Percentiles rank a stretch among this genome's conserved stretches.
Evolutionary conservation across 208 protist species (phyloP).

Genomic region (Trypanosoma theileri): DNA sequence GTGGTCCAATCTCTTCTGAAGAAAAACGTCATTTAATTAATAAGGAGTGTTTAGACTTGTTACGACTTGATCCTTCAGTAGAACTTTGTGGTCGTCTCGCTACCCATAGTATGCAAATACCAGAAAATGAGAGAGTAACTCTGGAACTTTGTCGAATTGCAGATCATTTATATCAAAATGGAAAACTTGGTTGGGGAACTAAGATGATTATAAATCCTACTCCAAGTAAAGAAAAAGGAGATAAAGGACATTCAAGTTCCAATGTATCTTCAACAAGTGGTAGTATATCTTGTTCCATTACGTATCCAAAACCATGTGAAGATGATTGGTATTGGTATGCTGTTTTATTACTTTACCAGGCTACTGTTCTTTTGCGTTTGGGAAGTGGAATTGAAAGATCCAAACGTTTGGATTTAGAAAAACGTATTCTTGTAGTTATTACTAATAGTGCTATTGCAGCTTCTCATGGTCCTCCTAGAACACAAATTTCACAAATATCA

Average conservation of each 20-base stretch:
- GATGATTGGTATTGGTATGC: constrained; percentile 74
- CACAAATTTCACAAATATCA: constrained; percentile 29
- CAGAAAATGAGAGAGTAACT: constrained; percentile 54
- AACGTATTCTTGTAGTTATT: constrained; percentile 45
- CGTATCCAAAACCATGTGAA: constrained; percentile 36
- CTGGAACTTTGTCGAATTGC: constrained; percentile 72
- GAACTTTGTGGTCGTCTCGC: constrained; percentile 78
- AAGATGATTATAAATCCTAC: constrained; percentile 10
- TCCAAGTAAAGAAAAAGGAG: constrained; percentile 18
- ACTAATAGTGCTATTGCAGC: constrained; percentile 80
- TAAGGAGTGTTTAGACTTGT: constrained; percentile 51
- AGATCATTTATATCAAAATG: constrained; percentile 60
- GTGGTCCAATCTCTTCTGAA: constrained; percentile 32
- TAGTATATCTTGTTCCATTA: constrained; percentile 6
- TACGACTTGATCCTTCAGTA: constrained; percentile 65
- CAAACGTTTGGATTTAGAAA: constrained; percentile 30
- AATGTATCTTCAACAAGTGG: not conserved
- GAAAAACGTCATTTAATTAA: constrained; percentile 50
- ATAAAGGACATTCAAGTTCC: constrained; percentile 9
- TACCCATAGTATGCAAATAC: constrained; percentile 45
- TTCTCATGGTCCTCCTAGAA: constrained; percentile 34
- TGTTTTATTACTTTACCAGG: constrained; percentile 59
- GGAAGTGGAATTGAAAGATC: constrained; percentile 35
- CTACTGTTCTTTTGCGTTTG: constrained; percentile 34
- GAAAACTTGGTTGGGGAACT: constrained; percentile 76